Conservation (phyloP, 208 protist genomes). For the Crithidia expoeki region DNA sequence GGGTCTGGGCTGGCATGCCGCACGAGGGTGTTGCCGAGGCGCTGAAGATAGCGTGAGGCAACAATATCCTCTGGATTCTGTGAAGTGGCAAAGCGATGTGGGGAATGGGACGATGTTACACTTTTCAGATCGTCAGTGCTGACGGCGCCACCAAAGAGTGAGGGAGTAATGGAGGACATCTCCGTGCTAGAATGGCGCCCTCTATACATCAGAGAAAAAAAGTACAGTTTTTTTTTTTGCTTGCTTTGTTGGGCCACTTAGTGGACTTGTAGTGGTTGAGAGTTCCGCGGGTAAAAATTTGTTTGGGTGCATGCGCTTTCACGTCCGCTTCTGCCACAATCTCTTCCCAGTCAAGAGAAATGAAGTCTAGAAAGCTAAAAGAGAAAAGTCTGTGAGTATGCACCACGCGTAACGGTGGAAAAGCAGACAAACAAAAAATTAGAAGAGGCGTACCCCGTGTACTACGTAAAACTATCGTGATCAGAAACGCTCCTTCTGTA, state of each 20-base stretch:
- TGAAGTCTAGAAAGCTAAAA: too few relatives aligned
- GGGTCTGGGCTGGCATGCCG: not conserved
- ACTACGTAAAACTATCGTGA: too few relatives aligned
- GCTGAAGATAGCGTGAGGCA: slow-evolving; percentile 30
- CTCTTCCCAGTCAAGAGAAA: too few relatives aligned
- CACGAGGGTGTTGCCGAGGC: slow-evolving; percentile 30
- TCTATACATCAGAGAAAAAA: not conserved
- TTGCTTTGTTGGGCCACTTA: slow-evolving; percentile 11
- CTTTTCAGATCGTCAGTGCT: not conserved
- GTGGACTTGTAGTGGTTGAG: too few relatives aligned
- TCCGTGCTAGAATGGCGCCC: not conserved
- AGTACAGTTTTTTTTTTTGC: slow-evolving; percentile 2
- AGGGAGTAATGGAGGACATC: slow-evolving; percentile 5
- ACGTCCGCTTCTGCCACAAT: too few relatives aligned
- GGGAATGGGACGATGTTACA: not conserved
- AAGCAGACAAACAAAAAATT: too few relatives aligned
- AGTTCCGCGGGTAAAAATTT: too few relatives aligned
- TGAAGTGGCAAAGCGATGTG: not conserved
- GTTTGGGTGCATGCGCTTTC: too few relatives aligned
- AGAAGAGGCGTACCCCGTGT: too few relatives aligned
- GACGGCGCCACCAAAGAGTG: not conserved
- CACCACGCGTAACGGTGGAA: too few relatives aligned
- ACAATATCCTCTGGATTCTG: slow-evolving; percentile 26
- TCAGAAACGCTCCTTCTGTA: too few relatives aligned
- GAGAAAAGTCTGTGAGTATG: too few relatives aligned